These are phyloP conservation scores for Rhodamnia argentea DNA, from an alignment of 345 rosid species.

Conservation along the genomic window DNA sequence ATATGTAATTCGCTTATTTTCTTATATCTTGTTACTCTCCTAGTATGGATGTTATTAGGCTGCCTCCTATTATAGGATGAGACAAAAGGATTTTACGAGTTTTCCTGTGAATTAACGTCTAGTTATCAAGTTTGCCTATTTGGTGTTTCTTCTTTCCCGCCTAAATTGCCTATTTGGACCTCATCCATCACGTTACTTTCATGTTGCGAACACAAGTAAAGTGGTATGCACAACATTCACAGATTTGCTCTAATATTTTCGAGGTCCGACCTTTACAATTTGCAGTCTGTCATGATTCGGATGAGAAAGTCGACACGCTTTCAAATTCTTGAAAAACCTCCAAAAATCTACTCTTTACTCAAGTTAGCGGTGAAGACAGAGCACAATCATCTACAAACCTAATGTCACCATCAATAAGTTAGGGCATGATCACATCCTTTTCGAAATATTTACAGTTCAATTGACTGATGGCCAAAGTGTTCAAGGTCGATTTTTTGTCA, in stretches of 20 bases:
- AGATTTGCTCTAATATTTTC: not conserved
- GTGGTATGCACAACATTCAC: not conserved
- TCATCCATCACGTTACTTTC: not conserved
- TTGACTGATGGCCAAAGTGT: not conserved
- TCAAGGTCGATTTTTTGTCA: not conserved
- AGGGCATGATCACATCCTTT: not conserved
- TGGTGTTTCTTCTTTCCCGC: not conserved
- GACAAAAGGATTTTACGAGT: not conserved
- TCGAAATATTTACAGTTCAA: not conserved
- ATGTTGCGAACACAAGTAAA: not conserved
- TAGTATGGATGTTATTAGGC: not conserved
- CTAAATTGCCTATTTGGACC: not conserved
- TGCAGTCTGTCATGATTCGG: not conserved
- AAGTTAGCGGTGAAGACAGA: not conserved
- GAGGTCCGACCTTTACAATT: not conserved
- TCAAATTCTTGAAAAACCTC: no score
- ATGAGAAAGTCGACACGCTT: not conserved
- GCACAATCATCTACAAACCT: not conserved
- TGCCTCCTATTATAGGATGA: not conserved
- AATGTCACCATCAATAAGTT: not conserved
- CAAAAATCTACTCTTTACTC: no score
- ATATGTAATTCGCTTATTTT: not conserved
- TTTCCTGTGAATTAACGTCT: not conserved
- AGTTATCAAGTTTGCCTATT: not conserved
- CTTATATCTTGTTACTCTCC: not conserved